Evolutionary conservation across 768 basidiomycete species (phyloP).

Genomic region (Phaffia australis): DNA sequence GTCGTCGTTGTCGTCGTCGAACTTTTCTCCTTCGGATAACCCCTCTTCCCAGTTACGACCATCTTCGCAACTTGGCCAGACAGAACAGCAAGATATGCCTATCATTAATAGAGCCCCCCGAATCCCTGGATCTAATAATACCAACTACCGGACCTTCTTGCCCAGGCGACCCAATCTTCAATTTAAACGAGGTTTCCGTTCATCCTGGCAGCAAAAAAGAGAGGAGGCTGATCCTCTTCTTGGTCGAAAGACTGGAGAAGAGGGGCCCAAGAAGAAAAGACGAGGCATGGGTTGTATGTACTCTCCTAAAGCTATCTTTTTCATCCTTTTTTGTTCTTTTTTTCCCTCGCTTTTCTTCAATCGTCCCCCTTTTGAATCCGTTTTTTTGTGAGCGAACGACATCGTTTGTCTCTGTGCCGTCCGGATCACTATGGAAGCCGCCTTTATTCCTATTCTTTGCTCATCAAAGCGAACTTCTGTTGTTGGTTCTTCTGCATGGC

Average conservation of each 20-base stretch:
- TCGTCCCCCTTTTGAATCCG: not conserved
- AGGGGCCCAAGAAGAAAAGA: slow-evolving; percentile 16
- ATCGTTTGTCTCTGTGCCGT: not conserved
- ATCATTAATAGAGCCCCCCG: too few relatives aligned
- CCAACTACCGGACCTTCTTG: too few relatives aligned
- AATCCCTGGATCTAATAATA: too few relatives aligned
- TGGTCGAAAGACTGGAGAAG: not conserved
- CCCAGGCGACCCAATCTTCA: slow-evolving; percentile 9
- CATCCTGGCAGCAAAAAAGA: not conserved
- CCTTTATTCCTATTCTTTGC: not conserved
- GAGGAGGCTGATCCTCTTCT: not conserved
- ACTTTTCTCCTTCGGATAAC: too few relatives aligned
- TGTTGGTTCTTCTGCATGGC: not conserved
- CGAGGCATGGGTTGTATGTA: slow-evolving; percentile 22
- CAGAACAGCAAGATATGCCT: too few relatives aligned
- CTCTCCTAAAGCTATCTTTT: not conserved
- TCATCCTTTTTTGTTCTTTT: not conserved
- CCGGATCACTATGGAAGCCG: not conserved
- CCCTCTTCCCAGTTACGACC: too few relatives aligned
- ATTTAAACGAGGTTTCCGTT: slow-evolving; percentile 14
- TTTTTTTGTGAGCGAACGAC: not conserved
- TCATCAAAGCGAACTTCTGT: not conserved
- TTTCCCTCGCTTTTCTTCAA: not conserved
- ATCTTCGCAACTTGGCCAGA: too few relatives aligned
- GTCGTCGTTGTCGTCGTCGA: too few relatives aligned